These are phyloP conservation scores for Extremus antarcticus DNA, from an alignment of 495 filamentous ascomycete genomes.

Conservation along the genomic window DNA sequence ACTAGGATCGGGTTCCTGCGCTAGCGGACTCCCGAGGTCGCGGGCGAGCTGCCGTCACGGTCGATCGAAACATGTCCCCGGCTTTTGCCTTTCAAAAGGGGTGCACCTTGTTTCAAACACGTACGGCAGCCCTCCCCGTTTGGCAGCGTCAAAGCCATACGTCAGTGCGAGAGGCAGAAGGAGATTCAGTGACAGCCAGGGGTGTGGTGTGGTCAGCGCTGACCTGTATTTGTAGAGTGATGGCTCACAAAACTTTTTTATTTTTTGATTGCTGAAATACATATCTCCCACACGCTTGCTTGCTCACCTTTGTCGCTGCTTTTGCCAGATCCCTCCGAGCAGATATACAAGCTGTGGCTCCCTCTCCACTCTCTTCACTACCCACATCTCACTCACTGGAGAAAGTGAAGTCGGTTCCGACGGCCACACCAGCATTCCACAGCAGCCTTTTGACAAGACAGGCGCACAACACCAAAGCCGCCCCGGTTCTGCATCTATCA, in stretches of 20 bases:
- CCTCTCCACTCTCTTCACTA: not conserved
- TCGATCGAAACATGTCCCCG: not conserved
- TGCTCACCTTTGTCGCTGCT: not conserved
- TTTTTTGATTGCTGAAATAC: too few relatives aligned
- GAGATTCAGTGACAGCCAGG: not conserved
- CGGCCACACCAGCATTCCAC: not conserved
- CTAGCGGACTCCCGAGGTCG: not conserved
- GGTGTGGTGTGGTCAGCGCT: not conserved
- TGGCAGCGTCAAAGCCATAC: slow-evolving; percentile 2
- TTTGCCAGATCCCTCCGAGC: not conserved
- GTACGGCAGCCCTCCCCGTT: not conserved
- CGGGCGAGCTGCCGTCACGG: not conserved
- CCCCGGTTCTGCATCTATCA: not conserved
- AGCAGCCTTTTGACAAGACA: slow-evolving; percentile 1
- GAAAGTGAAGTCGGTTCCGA: not conserved
- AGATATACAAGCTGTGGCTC: not conserved
- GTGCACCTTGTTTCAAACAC: not conserved
- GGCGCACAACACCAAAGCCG: not conserved
- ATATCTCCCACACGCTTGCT: not conserved
- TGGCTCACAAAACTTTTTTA: not conserved
- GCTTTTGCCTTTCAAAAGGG: not conserved
- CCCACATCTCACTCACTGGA: not conserved
- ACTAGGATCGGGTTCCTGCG: not conserved
- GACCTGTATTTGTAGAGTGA: not conserved
- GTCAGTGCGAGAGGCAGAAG: slow-evolving; percentile 1